phyloP scores from a whole-genome alignment of 352 stramenopile genomes.

The Globisporangium echinulatum region DNA sequence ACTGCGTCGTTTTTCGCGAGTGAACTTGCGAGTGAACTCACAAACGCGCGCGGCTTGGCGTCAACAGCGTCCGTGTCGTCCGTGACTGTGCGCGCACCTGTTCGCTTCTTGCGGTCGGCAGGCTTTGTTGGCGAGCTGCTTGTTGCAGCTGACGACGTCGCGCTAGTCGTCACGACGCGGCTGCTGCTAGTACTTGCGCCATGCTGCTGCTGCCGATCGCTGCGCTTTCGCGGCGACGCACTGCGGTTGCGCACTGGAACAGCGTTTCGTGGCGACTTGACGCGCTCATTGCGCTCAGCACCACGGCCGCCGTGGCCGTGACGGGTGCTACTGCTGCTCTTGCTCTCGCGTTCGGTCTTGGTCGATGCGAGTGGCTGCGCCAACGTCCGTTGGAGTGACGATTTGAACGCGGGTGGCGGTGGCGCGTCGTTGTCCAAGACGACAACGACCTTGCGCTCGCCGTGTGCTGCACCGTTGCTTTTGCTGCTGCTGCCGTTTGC shows the following conservation, averaged over 20 bases:
- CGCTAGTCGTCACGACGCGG: slow-evolving; percentile 15
- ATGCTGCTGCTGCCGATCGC: slow-evolving; percentile 8
- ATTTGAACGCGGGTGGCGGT: slow-evolving; percentile 34
- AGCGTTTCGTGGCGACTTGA: not conserved
- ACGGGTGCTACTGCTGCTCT: slow-evolving; percentile 7
- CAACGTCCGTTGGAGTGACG: slow-evolving; percentile 42
- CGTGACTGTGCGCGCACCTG: slow-evolving; percentile 1
- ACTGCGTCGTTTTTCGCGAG: slow-evolving; percentile 13
- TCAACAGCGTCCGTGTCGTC: not conserved
- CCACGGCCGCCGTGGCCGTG: not conserved
- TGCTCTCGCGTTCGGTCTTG: slow-evolving; percentile 7
- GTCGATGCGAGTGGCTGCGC: slow-evolving; percentile 1
- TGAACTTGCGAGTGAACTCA: slow-evolving; percentile 30
- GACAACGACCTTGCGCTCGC: slow-evolving; percentile 8
- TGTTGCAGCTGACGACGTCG: not conserved
- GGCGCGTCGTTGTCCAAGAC: slow-evolving; percentile 6
- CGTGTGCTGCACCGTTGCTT: not conserved
- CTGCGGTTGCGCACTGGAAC: slow-evolving; percentile 3
- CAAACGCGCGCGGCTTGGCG: slow-evolving; percentile 11
- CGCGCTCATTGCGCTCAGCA: slow-evolving; percentile 1
- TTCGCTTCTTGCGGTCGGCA: slow-evolving; percentile 11
- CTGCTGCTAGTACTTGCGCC: slow-evolving; percentile 6
- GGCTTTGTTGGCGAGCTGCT: slow-evolving; percentile 8
- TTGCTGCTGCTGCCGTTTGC: not conserved
- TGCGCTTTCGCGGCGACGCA: slow-evolving; percentile 15